These are phyloP conservation scores for Pseudogymnoascus sp. DNA, from an alignment of 2,329 filamentous ascomycete genomes.

Conservation along the genomic window DNA sequence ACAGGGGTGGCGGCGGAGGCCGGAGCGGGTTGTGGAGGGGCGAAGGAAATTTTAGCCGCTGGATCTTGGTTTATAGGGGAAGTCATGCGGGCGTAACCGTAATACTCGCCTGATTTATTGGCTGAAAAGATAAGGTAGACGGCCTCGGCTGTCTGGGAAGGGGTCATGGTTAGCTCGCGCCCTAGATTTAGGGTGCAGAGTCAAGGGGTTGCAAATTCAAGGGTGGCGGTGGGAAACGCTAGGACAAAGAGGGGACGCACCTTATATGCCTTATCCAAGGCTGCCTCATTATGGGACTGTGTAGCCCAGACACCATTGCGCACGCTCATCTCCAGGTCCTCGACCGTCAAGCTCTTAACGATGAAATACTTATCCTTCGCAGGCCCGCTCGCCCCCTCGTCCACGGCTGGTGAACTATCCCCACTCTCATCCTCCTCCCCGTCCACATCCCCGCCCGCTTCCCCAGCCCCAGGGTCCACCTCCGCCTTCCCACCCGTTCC, in stretches of 20 bases:
- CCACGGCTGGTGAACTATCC: conserved; percentile 8
- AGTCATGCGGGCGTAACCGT: conserved; percentile 85
- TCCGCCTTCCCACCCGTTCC: conserved; percentile 19
- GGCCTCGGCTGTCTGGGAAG: conserved; percentile 59
- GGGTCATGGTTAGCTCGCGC: conserved; percentile 5
- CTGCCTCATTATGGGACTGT: conserved; percentile 84
- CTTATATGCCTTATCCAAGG: conserved; percentile 73
- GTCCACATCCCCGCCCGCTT: conserved; percentile 11
- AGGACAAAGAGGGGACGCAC: conserved; percentile 37
- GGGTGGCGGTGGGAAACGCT: neutral
- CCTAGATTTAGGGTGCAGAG: neutral
- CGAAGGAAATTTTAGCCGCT: conserved; percentile 59
- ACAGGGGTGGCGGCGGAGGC: neutral
- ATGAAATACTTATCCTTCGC: conserved; percentile 76
- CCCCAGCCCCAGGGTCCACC: conserved; percentile 27
- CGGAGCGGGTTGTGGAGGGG: conserved; percentile 32
- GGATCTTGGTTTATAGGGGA: conserved; percentile 77
- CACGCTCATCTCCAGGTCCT: conserved; percentile 85
- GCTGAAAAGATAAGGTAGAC: conserved; percentile 93
- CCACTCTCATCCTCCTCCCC: neutral
- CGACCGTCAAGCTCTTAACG: conserved; percentile 83
- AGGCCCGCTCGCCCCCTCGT: conserved; percentile 13
- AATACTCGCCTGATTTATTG: conserved; percentile 96
- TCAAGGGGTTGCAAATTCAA: neutral
- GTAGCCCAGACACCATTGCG: conserved; percentile 87